Percentiles rank a stretch among this genome's conserved stretches.
Conservation (phyloP, 805 yeast species). For the Wickerhamiella shivajii region DNA sequence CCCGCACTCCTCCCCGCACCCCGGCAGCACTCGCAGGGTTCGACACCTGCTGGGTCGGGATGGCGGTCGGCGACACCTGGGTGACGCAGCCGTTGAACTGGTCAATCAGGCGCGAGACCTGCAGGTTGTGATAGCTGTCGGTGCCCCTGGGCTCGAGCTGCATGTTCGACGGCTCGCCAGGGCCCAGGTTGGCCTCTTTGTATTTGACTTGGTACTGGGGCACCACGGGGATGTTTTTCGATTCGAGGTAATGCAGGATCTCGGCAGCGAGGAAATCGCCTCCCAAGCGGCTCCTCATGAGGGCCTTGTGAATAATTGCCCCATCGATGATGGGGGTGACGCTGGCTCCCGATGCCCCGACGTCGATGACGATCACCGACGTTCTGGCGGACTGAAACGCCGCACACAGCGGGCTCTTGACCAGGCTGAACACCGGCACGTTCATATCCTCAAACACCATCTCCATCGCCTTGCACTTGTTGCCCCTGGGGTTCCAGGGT, state of each 20-base stretch:
- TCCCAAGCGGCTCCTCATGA: constrained; percentile 55
- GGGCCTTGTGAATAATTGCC: constrained; percentile 27
- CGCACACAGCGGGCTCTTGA: constrained; percentile 69
- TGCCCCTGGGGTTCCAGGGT: constrained; percentile 59
- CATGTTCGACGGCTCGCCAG: constrained; percentile 24
- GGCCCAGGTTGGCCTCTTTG: constrained; percentile 22
- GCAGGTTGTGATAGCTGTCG: constrained; percentile 40
- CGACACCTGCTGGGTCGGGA: constrained; percentile 3
- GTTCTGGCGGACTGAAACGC: constrained; percentile 82
- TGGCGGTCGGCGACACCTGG: constrained; percentile 28
- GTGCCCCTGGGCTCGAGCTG: constrained; percentile 23
- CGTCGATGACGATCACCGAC: constrained; percentile 69
- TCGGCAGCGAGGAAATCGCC: constrained; percentile 73
- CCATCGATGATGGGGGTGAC: constrained; percentile 36
- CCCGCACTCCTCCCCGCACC: constrained; percentile 36
- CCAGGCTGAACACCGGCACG: constrained; percentile 71
- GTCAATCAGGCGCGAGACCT: constrained; percentile 41
- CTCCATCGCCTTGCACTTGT: constrained; percentile 58
- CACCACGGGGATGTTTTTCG: constrained; percentile 23
- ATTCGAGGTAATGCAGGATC: constrained; percentile 34
- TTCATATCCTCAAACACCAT: constrained; percentile 50
- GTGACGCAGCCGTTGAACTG: constrained; percentile 62
- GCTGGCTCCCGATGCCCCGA: constrained; percentile 65
- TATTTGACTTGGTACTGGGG: constrained; percentile 27
- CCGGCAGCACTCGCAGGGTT: background rate